phyloP scores from a whole-genome alignment of 805 yeast genomes.

The Helenozyma baotianmanensis region DNA sequence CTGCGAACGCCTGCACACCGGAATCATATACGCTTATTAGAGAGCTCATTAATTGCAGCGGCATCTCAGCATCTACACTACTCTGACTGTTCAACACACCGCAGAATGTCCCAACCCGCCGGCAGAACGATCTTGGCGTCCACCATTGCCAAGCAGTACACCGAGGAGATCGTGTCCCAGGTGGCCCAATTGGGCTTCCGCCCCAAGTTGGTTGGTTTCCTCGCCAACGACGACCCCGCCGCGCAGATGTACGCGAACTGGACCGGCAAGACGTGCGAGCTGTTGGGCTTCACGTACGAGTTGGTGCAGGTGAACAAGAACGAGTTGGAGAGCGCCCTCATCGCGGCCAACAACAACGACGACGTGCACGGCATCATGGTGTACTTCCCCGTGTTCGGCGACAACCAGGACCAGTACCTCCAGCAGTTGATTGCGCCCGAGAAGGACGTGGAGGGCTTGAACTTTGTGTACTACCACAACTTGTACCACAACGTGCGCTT shows the following conservation, averaged over 20 bases:
- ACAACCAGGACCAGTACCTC: slow-evolving; percentile 89
- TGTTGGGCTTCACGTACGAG: slow-evolving; percentile 82
- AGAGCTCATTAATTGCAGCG: too few species aligned
- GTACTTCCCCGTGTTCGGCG: slow-evolving; percentile 95
- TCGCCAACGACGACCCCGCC: slow-evolving; percentile 93
- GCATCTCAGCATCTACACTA: too few species aligned
- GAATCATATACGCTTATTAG: too few species aligned
- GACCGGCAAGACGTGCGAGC: slow-evolving; percentile 88
- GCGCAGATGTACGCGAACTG: slow-evolving; percentile 93
- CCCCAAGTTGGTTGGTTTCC: slow-evolving; percentile 84
- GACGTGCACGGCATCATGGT: slow-evolving; percentile 89
- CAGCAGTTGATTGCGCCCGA: slow-evolving; percentile 90
- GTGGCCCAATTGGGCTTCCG: slow-evolving; percentile 49
- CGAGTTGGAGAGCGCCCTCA: slow-evolving; percentile 75
- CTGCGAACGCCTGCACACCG: too few species aligned
- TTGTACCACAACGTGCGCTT: slow-evolving; percentile 90
- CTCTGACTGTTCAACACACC: too few species aligned
- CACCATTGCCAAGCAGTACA: slow-evolving; percentile 75
- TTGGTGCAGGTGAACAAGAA: slow-evolving; percentile 72
- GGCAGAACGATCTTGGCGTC: slow-evolving; percentile 86
- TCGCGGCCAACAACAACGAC: slow-evolving; percentile 75
- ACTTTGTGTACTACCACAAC: slow-evolving; percentile 86
- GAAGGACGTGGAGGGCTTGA: slow-evolving; percentile 95
- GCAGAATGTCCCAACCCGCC: slow-evolving; percentile 40
- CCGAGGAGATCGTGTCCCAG: slow-evolving; percentile 61